Evolutionary conservation across 192 early-diverging fungal species (phyloP).

Genomic region (Pecoramyces ruminantium): DNA sequence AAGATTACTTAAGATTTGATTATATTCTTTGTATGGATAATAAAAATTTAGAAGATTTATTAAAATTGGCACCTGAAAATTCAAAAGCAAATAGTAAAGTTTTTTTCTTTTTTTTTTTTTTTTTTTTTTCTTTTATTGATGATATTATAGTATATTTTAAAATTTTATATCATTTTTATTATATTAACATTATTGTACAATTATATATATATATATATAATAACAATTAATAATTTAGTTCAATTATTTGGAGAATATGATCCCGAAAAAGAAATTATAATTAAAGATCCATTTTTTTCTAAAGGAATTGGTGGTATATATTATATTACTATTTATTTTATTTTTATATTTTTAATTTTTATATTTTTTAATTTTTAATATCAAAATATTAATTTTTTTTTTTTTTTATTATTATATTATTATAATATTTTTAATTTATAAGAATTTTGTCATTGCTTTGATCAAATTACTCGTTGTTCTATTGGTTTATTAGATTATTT

Average conservation of each 20-base stretch:
- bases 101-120: too few relatives aligned
- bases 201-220: too few relatives aligned
- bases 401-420: too few relatives aligned
- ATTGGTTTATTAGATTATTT: conserved; percentile 47
- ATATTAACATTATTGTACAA: too few relatives aligned
- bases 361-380: too few relatives aligned
- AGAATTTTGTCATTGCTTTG: conserved; percentile 52
- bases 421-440: too few relatives aligned
- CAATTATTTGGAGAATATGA: background rate
- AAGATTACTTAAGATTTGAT: background rate
- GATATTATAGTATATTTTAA: too few relatives aligned
- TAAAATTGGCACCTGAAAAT: background rate
- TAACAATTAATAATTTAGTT: background rate
- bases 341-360: too few relatives aligned
- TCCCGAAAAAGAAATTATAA: background rate
- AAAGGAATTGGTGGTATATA: background rate
- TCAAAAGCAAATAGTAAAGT: background rate
- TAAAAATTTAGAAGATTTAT: background rate
- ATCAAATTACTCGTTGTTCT: conserved; percentile 50
- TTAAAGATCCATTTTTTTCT: background rate
- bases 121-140: too few relatives aligned
- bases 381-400: too few relatives aligned
- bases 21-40: background rate
- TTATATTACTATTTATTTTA: too few relatives aligned
- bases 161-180: too few relatives aligned